phyloP scores from a whole-genome alignment of 1,284 basidiomycete genomes.

The Heliocybe sulcata region DNA sequence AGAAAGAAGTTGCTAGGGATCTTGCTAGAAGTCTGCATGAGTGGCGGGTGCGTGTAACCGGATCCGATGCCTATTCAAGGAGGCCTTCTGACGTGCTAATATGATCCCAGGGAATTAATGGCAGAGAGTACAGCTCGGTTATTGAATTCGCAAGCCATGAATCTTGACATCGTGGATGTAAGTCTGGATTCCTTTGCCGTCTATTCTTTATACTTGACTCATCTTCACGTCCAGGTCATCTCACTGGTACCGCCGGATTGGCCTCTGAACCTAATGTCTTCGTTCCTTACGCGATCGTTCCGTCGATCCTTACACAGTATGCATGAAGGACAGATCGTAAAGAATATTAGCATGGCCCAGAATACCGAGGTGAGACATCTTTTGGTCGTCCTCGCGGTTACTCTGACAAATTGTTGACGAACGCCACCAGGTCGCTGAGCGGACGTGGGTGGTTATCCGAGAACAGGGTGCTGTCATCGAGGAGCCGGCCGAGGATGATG shows the following conservation, averaged over 20 bases:
- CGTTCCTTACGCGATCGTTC: conserved; percentile 75
- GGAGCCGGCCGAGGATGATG: conserved; percentile 43
- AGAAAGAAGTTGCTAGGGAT: conserved; percentile 59
- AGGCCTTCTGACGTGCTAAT: not conserved
- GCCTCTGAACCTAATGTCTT: conserved; percentile 65
- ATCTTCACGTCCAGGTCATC: too few species aligned
- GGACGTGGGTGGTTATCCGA: conserved; percentile 44
- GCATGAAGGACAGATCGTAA: conserved; percentile 68
- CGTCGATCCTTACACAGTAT: conserved; percentile 65
- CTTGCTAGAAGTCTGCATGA: conserved; percentile 78
- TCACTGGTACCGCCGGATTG: conserved; percentile 35
- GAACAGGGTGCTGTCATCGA: conserved; percentile 64
- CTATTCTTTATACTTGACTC: too few species aligned
- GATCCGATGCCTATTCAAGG: not conserved
- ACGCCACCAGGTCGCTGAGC: conserved; percentile 34
- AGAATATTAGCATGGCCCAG: conserved; percentile 61
- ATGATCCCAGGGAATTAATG: conserved; percentile 34
- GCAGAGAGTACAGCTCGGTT: conserved; percentile 54
- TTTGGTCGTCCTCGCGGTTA: conserved; percentile 1
- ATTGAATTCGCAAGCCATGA: conserved; percentile 73
- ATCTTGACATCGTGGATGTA: conserved; percentile 74
- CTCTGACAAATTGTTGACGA: conserved; percentile 11
- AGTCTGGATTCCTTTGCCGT: conserved; percentile 16
- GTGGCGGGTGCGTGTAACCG: conserved; percentile 45
- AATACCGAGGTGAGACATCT: conserved; percentile 47